These are phyloP conservation scores for Bipolaris victoriae DNA, from an alignment of 2,329 filamentous ascomycete species.

Conservation along the genomic window DNA sequence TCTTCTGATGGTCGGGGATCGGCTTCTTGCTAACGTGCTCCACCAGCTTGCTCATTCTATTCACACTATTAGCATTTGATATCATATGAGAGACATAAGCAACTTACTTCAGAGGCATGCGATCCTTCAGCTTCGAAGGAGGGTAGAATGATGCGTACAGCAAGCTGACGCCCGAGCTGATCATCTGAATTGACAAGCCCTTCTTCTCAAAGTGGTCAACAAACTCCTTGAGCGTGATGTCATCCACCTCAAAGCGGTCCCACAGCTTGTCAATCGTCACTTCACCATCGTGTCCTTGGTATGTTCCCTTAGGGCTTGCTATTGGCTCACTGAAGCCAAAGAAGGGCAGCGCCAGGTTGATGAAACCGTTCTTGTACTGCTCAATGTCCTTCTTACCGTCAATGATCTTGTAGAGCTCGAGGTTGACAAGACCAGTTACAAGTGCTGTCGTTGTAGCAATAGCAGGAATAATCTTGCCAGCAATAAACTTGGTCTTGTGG, in stretches of 20 bases:
- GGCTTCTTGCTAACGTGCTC: conserved; percentile 90
- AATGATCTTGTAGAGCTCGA: conserved; percentile 95
- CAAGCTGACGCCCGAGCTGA: conserved; percentile 95
- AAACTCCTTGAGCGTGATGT: conserved; percentile 85
- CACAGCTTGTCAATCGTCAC: conserved; percentile 94
- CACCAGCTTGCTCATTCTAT: conserved; percentile 84
- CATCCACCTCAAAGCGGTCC: conserved; percentile 91
- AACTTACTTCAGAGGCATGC: conserved; percentile 72
- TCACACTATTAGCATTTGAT: conserved; percentile 27
- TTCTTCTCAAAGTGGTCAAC: conserved; percentile 78
- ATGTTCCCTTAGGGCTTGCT: conserved; percentile 88
- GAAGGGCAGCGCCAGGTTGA: conserved; percentile 95
- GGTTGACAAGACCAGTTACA: conserved; percentile 88
- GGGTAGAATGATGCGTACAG: conserved; percentile 94
- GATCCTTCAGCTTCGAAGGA: conserved; percentile 80
- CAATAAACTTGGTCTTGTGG: conserved; percentile 99
- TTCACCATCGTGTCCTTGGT: conserved; percentile 75
- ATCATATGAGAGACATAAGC: background rate
- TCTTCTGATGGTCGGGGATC: conserved; percentile 88
- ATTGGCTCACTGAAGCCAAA: conserved; percentile 99
- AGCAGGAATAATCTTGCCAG: conserved; percentile 98
- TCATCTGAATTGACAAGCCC: conserved; percentile 85
- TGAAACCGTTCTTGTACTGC: conserved; percentile 98
- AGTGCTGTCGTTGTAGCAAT: conserved; percentile 97
- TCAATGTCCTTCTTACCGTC: conserved; percentile 97